A percentile compares a stretch with the other conserved stretches of the same genome.
phyloP scores from a whole-genome alignment of 108 stramenopile species.

The Mediolabrus comicus region DNA sequence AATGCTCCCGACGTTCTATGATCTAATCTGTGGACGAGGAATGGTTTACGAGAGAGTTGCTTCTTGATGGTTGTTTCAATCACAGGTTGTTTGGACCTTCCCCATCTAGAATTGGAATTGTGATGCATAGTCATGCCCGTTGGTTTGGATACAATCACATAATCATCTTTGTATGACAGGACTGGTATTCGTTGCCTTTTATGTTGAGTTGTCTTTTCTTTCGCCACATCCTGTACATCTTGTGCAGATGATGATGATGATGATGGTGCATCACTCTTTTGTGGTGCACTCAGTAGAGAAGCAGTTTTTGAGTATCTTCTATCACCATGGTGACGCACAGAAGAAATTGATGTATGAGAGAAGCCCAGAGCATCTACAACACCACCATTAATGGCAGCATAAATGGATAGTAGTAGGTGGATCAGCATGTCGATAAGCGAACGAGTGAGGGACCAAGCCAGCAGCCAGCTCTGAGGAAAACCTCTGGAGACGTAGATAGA shows the following conservation, averaged over 20 bases:
- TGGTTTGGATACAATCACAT: conserved; percentile 74
- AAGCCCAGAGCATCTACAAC: not conserved
- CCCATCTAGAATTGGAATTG: conserved; percentile 13
- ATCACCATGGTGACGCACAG: not conserved
- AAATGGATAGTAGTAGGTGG: no score
- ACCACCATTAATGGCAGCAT: not conserved
- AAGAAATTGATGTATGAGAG: not conserved
- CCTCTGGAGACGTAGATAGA: no score
- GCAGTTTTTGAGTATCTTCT: not conserved
- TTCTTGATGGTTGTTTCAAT: conserved; percentile 51
- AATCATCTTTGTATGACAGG: conserved; percentile 52
- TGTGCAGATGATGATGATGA: no score
- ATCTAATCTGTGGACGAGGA: conserved; percentile 74
- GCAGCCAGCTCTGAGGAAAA: no score
- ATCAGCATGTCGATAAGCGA: no score
- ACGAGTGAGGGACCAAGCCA: no score
- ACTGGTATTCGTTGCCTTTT: conserved; percentile 46
- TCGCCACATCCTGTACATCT: not conserved
- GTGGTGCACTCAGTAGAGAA: not conserved
- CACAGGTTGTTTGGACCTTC: conserved; percentile 28
- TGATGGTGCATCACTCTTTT: not conserved
- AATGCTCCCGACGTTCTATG: conserved; percentile 76
- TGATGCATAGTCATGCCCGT: conserved; percentile 61
- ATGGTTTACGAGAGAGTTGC: conserved; percentile 67
- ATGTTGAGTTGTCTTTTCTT: not conserved